Evolutionary conservation across 1,284 basidiomycete genomes (phyloP).

Genomic region (Tylopilus sp.): DNA sequence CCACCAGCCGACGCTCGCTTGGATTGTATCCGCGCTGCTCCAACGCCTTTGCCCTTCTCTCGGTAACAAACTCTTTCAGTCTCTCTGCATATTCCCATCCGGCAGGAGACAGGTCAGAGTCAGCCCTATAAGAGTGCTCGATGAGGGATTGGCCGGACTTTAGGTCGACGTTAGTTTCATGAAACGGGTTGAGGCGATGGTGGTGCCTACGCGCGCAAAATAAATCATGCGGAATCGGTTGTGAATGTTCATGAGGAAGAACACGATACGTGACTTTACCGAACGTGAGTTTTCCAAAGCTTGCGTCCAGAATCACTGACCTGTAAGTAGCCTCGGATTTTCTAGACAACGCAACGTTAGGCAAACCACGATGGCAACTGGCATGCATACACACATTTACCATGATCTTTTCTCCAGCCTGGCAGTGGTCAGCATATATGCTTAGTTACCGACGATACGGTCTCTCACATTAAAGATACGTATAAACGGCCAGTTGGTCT

Average conservation of each 20-base stretch:
- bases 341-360: slow-evolving; percentile 41
- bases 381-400: slow-evolving; percentile 59
- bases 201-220: slow-evolving; percentile 73
- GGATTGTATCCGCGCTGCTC: slow-evolving; percentile 64
- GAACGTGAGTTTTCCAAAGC: neutral
- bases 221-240: slow-evolving; percentile 87
- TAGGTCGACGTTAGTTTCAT: slow-evolving; percentile 2
- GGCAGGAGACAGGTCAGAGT: slow-evolving; percentile 90
- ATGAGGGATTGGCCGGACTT: slow-evolving; percentile 90
- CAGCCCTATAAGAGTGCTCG: slow-evolving; percentile 98
- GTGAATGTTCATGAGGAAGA: slow-evolving; percentile 98
- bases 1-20: slow-evolving; percentile 67
- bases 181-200: neutral
- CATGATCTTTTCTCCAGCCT: slow-evolving; percentile 92
- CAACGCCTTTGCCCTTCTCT: slow-evolving; percentile 64
- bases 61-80: slow-evolving; percentile 79
- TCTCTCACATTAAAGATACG: slow-evolving; percentile 83
- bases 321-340: slow-evolving; percentile 83
- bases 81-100: slow-evolving; percentile 93
- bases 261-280: slow-evolving; percentile 81
- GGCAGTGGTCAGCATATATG: slow-evolving; percentile 8
- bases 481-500: slow-evolving; percentile 86
- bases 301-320: slow-evolving; percentile 34
- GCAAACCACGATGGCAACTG: neutral
- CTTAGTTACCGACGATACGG: neutral